Base-by-base conservation (phyloP, 1,284 basidiomycete genomes). In the Wolfiporia cocos region DNA sequence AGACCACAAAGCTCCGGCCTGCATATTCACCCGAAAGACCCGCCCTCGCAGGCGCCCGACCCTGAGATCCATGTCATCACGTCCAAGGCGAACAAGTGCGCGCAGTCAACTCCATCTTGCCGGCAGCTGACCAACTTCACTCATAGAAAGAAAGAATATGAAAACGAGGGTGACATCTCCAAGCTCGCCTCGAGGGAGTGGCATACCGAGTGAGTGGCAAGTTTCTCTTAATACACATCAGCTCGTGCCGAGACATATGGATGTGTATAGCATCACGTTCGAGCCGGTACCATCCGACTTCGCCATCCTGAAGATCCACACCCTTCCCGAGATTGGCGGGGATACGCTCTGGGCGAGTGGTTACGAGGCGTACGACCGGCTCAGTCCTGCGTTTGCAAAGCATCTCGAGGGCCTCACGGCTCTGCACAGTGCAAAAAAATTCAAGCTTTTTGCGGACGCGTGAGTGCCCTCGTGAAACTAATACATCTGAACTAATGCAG, bases 241-340 rank as follows among this genome's bases (percentile, higher is more conserved):
- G 21, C 34, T 11, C 34, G 11, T 36, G 9, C 17, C 28, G 24
- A 24, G 10, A n/a, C n/a, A n/a, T n/a, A n/a, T n/a, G n/a, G n/a
- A n/a, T 15, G 6, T 17, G 10, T 14, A 17, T 19, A 39, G 38
- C 59, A 81, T 86, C 53, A 79, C 80, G 0, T 88, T 86, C 51
- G 85, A 88, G 57, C 67, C 62, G 5, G 67, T 81, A 1, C 83
- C 84, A 0, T 73, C 78, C 0, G 80, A 84, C 57, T 87, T 81
- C 53, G 70, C 77, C 66, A 72, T 78, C 47, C 61, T 81, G 34
- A 78, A 78, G 53, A 66, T 81, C 54, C 73, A 77, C 55, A 78
- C 72, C 0, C 56, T 82, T 12, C 81, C 81, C 9, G 44, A 42
- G 29, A 42, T 49, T 18, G 66, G 67, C 2, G 67, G 66, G 10